phyloP scores from a whole-genome alignment of 129 eudicot genomes.

The Pittosporum tobira region DNA sequence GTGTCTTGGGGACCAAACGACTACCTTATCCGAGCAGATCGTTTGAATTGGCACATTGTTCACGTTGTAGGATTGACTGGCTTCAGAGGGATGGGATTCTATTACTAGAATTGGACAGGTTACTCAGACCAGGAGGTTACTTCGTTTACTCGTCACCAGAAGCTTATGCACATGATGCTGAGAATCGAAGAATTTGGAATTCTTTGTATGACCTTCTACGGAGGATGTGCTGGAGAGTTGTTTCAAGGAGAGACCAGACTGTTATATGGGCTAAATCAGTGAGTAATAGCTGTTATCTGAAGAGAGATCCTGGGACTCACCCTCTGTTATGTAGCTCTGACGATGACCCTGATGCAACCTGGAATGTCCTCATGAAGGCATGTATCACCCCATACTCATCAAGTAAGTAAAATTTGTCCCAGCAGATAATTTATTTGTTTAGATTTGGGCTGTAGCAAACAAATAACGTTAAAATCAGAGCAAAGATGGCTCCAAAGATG shows the following conservation, averaged over 20 bases:
- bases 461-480: no score
- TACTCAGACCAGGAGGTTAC: conserved; percentile 91
- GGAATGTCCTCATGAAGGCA: conserved; percentile 79
- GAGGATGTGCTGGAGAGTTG: conserved; percentile 95
- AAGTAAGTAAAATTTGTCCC: conserved; percentile 34
- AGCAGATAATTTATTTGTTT: not conserved
- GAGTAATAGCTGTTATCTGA: conserved; percentile 68
- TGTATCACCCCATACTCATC: conserved; percentile 73
- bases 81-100: conserved; percentile 85
- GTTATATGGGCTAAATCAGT: conserved; percentile 85
- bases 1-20: conserved; percentile 82
- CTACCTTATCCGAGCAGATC: conserved; percentile 86
- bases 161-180: conserved; percentile 85
- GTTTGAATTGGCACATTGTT: conserved; percentile 83
- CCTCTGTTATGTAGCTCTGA: conserved; percentile 58
- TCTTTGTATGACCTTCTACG: conserved; percentile 68
- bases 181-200: conserved; percentile 70
- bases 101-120: conserved; percentile 66
- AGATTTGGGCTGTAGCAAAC: not conserved
- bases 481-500: not conserved
- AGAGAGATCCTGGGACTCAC: conserved; percentile 49
- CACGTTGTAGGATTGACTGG: conserved; percentile 90
- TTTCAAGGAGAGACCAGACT: conserved; percentile 71
- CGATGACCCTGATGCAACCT: conserved; percentile 69
- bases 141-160: conserved; percentile 89